phyloP scores from a whole-genome alignment of 768 basidiomycete species.

The Lactarius vividus region DNA sequence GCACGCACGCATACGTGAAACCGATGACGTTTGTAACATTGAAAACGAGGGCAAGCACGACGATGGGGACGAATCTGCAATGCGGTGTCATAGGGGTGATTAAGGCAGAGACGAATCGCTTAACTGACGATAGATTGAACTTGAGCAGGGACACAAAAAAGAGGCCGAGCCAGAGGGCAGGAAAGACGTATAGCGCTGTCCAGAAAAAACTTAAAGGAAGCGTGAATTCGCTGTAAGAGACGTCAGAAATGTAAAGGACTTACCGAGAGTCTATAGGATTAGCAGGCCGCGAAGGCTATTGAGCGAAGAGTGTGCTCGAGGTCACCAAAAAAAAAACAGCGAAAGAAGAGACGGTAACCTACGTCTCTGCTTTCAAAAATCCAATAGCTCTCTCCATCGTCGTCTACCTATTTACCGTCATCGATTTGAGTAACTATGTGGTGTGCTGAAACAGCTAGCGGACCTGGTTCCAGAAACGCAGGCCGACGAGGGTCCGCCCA shows the following conservation, averaged over 20 bases:
- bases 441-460: not conserved
- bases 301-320: not conserved
- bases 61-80: constrained; percentile 88
- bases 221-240: not conserved
- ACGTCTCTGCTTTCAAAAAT: constrained; percentile 98
- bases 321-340: not conserved
- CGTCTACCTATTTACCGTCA: constrained; percentile 64
- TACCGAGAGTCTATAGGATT: constrained; percentile 88
- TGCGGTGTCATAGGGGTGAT: constrained; percentile 21
- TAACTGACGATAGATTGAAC: constrained; percentile 78
- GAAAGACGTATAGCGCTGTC: constrained; percentile 89
- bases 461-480: constrained; percentile 97
- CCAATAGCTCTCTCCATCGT: constrained; percentile 95
- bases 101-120: constrained; percentile 9
- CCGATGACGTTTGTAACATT: constrained; percentile 95
- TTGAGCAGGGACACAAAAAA: constrained; percentile 88
- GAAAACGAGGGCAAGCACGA: constrained; percentile 91
- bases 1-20: constrained; percentile 87
- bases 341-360: constrained; percentile 34
- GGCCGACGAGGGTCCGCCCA: constrained; percentile 88
- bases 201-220: constrained; percentile 32
- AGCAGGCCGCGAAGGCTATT: constrained; percentile 80
- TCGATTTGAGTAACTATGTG: not conserved
- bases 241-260: constrained; percentile 29
- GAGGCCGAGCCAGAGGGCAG: constrained; percentile 81